Evolutionary conservation across 2,329 filamentous ascomycete genomes (phyloP).

Genomic region (Paramyrothecium sp.): DNA sequence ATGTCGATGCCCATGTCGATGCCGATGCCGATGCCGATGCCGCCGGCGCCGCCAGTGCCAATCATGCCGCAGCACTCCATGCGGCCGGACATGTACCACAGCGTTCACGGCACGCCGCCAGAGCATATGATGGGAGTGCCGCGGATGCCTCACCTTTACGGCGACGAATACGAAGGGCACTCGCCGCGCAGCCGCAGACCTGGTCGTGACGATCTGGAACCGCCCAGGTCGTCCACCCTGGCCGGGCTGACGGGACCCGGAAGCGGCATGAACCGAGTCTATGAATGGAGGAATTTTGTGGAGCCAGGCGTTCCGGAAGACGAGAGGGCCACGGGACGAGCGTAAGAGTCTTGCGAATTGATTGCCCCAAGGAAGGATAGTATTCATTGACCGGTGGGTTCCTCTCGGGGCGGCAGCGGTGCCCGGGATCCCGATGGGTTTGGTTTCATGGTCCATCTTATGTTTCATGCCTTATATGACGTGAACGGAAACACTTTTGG

Average conservation of each 20-base stretch:
- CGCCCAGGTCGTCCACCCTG: conserved; percentile 40
- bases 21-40: conserved; percentile 31
- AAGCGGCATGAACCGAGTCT: conserved; percentile 45
- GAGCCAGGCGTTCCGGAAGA: conserved; percentile 38
- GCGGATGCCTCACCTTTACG: conserved; percentile 26
- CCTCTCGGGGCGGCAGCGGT: neutral
- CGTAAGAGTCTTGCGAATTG: neutral
- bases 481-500: neutral
- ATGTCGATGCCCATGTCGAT: conserved; percentile 19
- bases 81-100: conserved; percentile 34
- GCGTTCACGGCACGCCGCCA: conserved; percentile 23
- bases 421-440: neutral
- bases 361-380: neutral
- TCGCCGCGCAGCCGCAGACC: conserved; percentile 24
- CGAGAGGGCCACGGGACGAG: conserved; percentile 16
- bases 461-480: neutral
- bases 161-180: conserved; percentile 26
- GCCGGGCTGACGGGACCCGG: conserved; percentile 46
- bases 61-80: conserved; percentile 37
- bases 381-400: neutral
- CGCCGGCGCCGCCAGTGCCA: conserved; percentile 23
- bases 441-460: neutral
- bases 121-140: conserved; percentile 25
- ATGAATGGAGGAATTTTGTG: conserved; percentile 48
- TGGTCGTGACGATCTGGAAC: conserved; percentile 16